Base-by-base conservation (phyloP, 768 basidiomycete genomes). In the Podaxis sp. region DNA sequence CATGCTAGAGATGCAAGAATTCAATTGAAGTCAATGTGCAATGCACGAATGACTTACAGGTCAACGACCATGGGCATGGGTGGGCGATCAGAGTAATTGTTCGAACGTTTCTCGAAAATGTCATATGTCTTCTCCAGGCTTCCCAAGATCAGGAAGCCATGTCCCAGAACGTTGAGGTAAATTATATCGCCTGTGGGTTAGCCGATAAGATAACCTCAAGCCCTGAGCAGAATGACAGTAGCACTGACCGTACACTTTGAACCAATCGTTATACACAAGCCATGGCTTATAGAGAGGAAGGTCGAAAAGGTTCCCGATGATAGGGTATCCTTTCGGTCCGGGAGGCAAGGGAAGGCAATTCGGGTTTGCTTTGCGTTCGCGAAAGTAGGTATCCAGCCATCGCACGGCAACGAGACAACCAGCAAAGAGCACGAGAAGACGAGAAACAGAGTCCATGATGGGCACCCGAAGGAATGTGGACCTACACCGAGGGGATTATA, bases 221-320 rank as follows among this genome's bases (percentile, higher is more conserved):
- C 8, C 8, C 30, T 10, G 30, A 33, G 30, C n/a, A n/a, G n/a
- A n/a, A 33, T 33, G 10, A 10, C 30, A 2, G 30, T 33, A 33
- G 8, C 30, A 33, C 5, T 20, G 33, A 66, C 70, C 68, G 26
- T 71, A 71, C n/a, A 10, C 55, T 24, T 69, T 65, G 41, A 49
- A 52, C 70, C 64, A 67, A 5, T 67, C 60, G 20, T 22, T 30
- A 60, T 63, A 71, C 3, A 49, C 58, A 6, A 65, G 20, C 70
- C 70, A 71, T 15, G 57, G 48, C 15, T 67, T 56, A 28, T 59
- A 22, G 10, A 55, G 56, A 7, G 71, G 70, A 20, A 72, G 60
- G 36, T 71, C 70, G 22, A 73, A 64, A 2, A 66, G 40, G 52
- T 69, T 73, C 11, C 72, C 71, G 11, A 74, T 57, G 13, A 74